Conservation (phyloP, 2,329 filamentous ascomycete genomes). For the Sordariomycetes sp. region DNA sequence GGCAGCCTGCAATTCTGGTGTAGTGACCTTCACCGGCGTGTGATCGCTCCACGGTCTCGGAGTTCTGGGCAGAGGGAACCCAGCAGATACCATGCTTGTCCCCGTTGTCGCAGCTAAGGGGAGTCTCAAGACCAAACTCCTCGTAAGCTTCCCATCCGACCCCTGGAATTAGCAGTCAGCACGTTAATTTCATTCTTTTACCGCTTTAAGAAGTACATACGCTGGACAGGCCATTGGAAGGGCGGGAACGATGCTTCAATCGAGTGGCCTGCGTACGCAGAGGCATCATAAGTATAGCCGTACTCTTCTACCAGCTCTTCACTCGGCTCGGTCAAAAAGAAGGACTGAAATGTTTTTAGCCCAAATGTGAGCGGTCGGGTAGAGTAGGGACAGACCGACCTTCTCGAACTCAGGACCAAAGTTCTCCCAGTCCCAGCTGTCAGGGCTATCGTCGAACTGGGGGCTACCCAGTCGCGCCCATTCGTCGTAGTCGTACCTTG, state of each 20-base stretch:
- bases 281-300: slow-evolving; percentile 21
- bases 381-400: slow-evolving; percentile 8
- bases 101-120: slow-evolving; percentile 15
- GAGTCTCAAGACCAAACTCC: slow-evolving; percentile 14
- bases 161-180: slow-evolving; percentile 4
- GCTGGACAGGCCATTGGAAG: slow-evolving; percentile 19
- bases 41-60: slow-evolving; percentile 15
- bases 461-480: slow-evolving; percentile 20
- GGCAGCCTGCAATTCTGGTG: slow-evolving; percentile 11
- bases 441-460: slow-evolving; percentile 8
- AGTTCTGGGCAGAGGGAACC: slow-evolving; percentile 18
- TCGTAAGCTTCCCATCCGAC: slow-evolving; percentile 10
- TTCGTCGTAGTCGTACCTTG: slow-evolving; percentile 23
- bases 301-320: slow-evolving; percentile 14
- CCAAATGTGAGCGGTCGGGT: neutral
- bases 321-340: slow-evolving; percentile 11
- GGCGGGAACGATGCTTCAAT: slow-evolving; percentile 20
- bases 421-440: slow-evolving; percentile 24
- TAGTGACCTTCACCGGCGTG: slow-evolving; percentile 20
- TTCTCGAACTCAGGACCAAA: slow-evolving; percentile 26
- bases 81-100: slow-evolving; percentile 21
- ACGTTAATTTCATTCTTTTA: neutral
- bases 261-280: slow-evolving; percentile 19
- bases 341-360: slow-evolving; percentile 4
- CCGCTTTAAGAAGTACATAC: slow-evolving; percentile 5